Conservation (phyloP, 371 early-diverging fungal species). For the Batrachochytrium dendrobatidis region DNA sequence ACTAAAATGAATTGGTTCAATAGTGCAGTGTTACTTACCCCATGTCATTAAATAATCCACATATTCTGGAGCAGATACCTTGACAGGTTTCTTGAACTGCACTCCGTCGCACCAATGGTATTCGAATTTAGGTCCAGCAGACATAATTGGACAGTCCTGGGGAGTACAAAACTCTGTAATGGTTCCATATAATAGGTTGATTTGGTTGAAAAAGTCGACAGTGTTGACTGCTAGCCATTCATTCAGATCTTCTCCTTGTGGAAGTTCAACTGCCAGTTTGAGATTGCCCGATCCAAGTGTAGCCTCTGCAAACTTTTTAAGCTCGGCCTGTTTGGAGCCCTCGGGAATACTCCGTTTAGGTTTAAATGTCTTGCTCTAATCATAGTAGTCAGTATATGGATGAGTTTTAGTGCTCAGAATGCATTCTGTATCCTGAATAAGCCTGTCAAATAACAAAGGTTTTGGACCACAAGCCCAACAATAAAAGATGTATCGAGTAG, state of each 20-base stretch:
- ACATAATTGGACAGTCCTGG: constrained; percentile 75
- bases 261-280: constrained; percentile 62
- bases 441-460: neutral
- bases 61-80: constrained; percentile 79
- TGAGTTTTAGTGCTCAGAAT: neutral
- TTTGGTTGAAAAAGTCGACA: constrained; percentile 89
- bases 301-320: constrained; percentile 55
- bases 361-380: constrained; percentile 44
- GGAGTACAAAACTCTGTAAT: constrained; percentile 74
- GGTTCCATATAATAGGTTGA: constrained; percentile 82
- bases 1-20: neutral
- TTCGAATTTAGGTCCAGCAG: constrained; percentile 73
- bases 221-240: constrained; percentile 88
- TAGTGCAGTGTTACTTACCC: constrained; percentile 18
- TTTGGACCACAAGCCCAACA: neutral
- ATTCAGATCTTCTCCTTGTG: constrained; percentile 73
- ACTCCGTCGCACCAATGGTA: constrained; percentile 77
- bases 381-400: neutral
- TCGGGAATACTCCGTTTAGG: constrained; percentile 44
- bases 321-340: constrained; percentile 49
- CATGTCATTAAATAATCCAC: constrained; percentile 74
- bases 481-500: neutral
- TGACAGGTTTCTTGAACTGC: constrained; percentile 62
- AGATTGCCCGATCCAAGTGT: constrained; percentile 71
- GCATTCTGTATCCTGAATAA: too few species aligned